Evolutionary conservation across 352 stramenopile species (phyloP).

Genomic region (Globisporangium uncinulatum): DNA sequence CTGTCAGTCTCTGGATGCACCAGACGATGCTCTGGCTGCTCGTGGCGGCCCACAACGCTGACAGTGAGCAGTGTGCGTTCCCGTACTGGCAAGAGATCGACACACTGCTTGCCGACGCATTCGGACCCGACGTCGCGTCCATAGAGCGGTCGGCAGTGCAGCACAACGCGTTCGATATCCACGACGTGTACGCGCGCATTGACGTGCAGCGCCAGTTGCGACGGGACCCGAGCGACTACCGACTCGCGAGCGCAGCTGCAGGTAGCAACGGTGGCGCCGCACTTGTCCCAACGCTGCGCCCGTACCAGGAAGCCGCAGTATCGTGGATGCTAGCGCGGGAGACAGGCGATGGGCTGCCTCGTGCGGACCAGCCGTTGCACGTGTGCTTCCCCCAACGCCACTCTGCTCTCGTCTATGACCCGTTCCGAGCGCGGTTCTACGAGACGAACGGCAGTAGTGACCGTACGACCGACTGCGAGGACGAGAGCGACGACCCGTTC

Average conservation of each 20-base stretch:
- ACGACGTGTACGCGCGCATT: conserved; percentile 58
- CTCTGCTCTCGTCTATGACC: conserved; percentile 24
- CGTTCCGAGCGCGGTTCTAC: conserved; percentile 27
- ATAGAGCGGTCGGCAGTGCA: not conserved
- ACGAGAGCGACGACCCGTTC: not conserved
- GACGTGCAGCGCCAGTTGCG: conserved; percentile 28
- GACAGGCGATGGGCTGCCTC: conserved; percentile 11
- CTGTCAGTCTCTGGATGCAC: conserved; percentile 19
- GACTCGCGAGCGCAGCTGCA: conserved; percentile 3
- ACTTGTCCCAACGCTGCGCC: conserved; percentile 86
- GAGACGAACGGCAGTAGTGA: not conserved
- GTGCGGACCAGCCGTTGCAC: conserved; percentile 12
- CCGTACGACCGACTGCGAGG: not conserved
- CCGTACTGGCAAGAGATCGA: conserved; percentile 52
- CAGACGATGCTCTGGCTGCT: conserved; percentile 61
- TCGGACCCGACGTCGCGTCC: conserved; percentile 1
- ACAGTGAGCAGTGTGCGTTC: conserved; percentile 25
- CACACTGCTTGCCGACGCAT: conserved; percentile 24
- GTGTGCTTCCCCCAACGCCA: conserved; percentile 1
- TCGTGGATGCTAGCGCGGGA: conserved; percentile 94
- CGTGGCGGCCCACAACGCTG: conserved; percentile 12
- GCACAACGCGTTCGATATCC: conserved; percentile 30
- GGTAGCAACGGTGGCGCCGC: conserved; percentile 3
- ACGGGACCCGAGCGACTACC: conserved; percentile 24
- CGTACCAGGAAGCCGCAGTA: conserved; percentile 96